Conservation (phyloP, 805 yeast species). For the Ogataea degrootiae region DNA sequence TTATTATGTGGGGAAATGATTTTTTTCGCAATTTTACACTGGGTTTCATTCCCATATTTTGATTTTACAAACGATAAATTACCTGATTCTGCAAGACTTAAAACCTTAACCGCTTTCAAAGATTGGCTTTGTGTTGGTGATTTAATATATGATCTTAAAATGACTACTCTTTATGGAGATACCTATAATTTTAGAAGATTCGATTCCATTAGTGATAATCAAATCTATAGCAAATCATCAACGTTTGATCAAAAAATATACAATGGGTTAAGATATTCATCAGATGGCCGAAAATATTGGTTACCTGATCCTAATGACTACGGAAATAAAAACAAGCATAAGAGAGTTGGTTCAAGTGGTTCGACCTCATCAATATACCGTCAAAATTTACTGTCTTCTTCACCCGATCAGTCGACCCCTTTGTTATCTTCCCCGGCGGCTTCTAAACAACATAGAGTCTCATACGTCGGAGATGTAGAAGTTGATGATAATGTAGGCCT, state of each 20-base stretch:
- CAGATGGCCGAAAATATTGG: constrained; percentile 87
- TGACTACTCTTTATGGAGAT: constrained; percentile 62
- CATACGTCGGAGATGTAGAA: constrained; percentile 3
- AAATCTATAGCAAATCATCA: constrained; percentile 29
- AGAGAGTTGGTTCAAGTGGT: constrained; percentile 2
- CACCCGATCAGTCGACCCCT: constrained; percentile 10
- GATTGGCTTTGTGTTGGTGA: constrained; percentile 81
- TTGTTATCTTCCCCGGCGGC: constrained; percentile 1
- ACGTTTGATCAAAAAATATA: constrained; percentile 60
- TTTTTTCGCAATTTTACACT: constrained; percentile 84
- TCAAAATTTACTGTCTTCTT: background rate
- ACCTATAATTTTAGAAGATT: constrained; percentile 76
- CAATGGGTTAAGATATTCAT: constrained; percentile 77
- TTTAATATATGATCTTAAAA: constrained; percentile 68
- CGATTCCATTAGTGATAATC: constrained; percentile 57
- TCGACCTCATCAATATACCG: constrained; percentile 10
- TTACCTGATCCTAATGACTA: constrained; percentile 27
- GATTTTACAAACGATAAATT: constrained; percentile 60
- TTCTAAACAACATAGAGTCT: constrained; percentile 5
- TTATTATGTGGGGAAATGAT: constrained; percentile 78
- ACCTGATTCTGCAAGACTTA: constrained; percentile 67
- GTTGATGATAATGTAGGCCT: background rate
- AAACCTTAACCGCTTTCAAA: constrained; percentile 56
- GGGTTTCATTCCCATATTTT: constrained; percentile 73
- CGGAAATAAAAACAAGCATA: background rate